Evolutionary conservation across 1,139 yeast species (phyloP), one percentile per base, ranked within the genome.

Genomic region (Geotrichum europaeum): DNA sequence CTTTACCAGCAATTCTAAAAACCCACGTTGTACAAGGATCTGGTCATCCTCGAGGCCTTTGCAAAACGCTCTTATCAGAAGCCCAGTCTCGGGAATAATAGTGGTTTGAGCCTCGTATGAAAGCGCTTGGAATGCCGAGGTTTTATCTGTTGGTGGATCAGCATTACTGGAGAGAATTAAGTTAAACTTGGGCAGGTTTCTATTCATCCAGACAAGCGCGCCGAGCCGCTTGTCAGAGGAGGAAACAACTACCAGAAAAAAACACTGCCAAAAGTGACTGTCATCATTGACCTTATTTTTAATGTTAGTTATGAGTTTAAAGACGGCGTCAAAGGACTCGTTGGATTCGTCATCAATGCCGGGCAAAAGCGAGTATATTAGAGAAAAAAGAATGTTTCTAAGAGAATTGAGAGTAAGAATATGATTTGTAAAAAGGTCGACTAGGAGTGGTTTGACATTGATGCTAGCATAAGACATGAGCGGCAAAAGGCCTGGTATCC

Each of bases 291-390:
- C 72, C 56, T 83, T 82, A n/a, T 65, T 67, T 66, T 84, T 84
- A 67, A 91, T 79, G 2, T 76, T 72, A 58, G 86, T 92, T 59
- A 94, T 76, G 51, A 92, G 71, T 0, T 76, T 76, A 61, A 90
- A 67, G 1, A 85, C 81, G 3, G 85, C 82, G 18, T 78, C 79
- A 70, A 87, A 92, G 43, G 86, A 84, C 69, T 94, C 99, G 24
- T 94, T 85, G 54, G 90, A 83, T 66, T 91, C 97, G 67, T 94
- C 98, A 67, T 94, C 99, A 56, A 95, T 80, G 0, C 97, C 97
- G 0, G 97, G 91, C 13, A 94, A 74, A 50, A 92, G 77, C 65
- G 95, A 83, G 56, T 91, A 78, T 7, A 94, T 73, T 24, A 94
- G 71, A 0, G 97, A 92, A 63, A 83, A 85, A 30, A 87, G 76